phyloP scores from a whole-genome alignment of 495 filamentous ascomycete genomes.

The Recurvomyces mirabilis region DNA sequence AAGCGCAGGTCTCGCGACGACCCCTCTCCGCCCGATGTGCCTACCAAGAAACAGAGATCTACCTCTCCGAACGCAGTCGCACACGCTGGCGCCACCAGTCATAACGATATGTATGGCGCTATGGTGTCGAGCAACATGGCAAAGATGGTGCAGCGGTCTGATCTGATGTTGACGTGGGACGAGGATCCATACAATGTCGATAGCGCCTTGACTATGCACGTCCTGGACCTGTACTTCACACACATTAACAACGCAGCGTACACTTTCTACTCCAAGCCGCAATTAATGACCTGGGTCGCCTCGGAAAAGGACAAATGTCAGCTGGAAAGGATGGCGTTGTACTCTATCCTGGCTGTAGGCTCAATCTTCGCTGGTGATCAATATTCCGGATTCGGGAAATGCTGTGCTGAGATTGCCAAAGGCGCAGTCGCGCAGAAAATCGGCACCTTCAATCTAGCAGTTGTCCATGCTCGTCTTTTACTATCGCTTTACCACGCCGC shows the following conservation, averaged over 20 bases:
- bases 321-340: slow-evolving; percentile 61
- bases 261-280: slow-evolving; percentile 44
- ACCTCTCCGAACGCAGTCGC: slow-evolving; percentile 5
- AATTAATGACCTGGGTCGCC: slow-evolving; percentile 43
- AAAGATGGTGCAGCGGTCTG: no score
- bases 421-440: slow-evolving; percentile 44
- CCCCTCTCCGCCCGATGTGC: slow-evolving; percentile 7
- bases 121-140: no score
- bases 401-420: slow-evolving; percentile 46
- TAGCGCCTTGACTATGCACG: slow-evolving; percentile 34
- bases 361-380: slow-evolving; percentile 44
- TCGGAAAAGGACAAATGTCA: slow-evolving; percentile 42
- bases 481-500: slow-evolving; percentile 55
- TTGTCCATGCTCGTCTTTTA: slow-evolving; percentile 52
- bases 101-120: no score
- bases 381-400: slow-evolving; percentile 27
- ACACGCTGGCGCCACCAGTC: not conserved
- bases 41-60: slow-evolving; percentile 20
- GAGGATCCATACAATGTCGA: slow-evolving; percentile 48
- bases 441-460: slow-evolving; percentile 43
- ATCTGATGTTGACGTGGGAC: slow-evolving; percentile 33
- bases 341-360: slow-evolving; percentile 50
- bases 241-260: slow-evolving; percentile 43
- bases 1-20: slow-evolving; percentile 17
- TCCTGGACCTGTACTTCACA: slow-evolving; percentile 46